Conservation (phyloP, 768 basidiomycete species). For the Lentinus tigrinus region DNA sequence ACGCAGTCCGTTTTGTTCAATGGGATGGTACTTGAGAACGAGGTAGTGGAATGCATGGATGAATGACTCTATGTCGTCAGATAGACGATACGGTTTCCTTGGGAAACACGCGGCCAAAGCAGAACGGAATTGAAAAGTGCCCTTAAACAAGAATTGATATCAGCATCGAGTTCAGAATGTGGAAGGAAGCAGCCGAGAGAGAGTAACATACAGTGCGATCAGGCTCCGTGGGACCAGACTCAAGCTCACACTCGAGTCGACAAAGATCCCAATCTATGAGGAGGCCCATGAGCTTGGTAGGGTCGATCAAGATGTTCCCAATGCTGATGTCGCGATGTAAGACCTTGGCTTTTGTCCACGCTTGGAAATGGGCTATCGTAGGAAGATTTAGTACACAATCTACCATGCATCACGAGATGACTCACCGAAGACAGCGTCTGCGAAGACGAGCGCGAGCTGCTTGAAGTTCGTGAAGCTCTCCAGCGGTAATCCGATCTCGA, state of each 20-base stretch:
- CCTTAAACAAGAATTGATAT: background rate
- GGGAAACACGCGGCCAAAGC: background rate
- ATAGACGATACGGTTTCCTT: background rate
- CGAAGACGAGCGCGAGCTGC: background rate
- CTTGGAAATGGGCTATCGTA: constrained; percentile 14
- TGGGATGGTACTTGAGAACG: background rate
- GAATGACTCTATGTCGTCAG: constrained; percentile 14
- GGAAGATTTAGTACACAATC: background rate
- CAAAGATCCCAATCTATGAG: background rate
- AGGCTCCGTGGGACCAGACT: background rate
- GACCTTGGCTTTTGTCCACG: constrained; percentile 7
- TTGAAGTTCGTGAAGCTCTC: background rate
- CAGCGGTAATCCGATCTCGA: background rate
- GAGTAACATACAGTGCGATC: background rate
- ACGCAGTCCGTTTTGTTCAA: too few relatives aligned
- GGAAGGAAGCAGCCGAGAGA: too few relatives aligned
- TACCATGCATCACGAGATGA: background rate
- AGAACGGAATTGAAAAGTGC: background rate
- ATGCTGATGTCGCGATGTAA: constrained; percentile 17
- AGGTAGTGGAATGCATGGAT: background rate
- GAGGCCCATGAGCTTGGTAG: background rate
- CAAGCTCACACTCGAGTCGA: background rate
- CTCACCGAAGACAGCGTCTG: background rate
- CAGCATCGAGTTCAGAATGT: background rate
- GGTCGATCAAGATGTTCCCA: constrained; percentile 17